Evolutionary conservation across 2,329 filamentous ascomycete species (phyloP).

Genomic region (Aspergillus sp.): DNA sequence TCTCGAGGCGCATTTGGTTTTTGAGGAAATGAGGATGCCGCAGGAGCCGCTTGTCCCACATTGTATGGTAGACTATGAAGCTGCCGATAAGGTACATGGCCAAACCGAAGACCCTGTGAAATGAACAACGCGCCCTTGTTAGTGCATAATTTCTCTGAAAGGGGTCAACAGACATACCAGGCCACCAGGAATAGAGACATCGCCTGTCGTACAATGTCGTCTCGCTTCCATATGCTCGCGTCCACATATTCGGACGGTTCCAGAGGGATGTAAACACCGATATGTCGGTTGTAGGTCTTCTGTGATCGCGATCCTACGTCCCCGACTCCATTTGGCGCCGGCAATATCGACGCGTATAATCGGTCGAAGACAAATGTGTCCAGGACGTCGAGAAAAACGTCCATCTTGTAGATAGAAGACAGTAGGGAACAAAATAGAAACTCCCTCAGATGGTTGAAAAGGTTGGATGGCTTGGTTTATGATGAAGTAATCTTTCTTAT

Average conservation of each 20-base stretch:
- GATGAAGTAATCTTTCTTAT: not conserved
- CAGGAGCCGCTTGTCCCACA: constrained; percentile 82
- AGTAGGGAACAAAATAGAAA: not conserved
- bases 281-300: constrained; percentile 25
- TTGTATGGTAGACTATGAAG: constrained; percentile 68
- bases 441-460: not conserved
- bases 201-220: constrained; percentile 29
- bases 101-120: constrained; percentile 73
- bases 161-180: constrained; percentile 19
- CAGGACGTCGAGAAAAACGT: constrained; percentile 76
- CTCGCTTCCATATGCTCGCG: constrained; percentile 30
- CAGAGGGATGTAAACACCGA: constrained; percentile 26
- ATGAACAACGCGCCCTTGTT: not conserved
- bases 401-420: constrained; percentile 61
- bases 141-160: not conserved
- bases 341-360: constrained; percentile 59
- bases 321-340: constrained; percentile 10
- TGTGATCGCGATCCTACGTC: not conserved
- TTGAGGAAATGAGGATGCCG: constrained; percentile 90
- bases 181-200: constrained; percentile 30
- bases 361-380: constrained; percentile 77
- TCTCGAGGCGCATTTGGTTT: constrained; percentile 84
- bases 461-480: not conserved
- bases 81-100: constrained; percentile 82
- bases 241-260: constrained; percentile 27